phyloP scores from a whole-genome alignment of 2,329 filamentous ascomycete species.

The Coleophoma cylindrospora region DNA sequence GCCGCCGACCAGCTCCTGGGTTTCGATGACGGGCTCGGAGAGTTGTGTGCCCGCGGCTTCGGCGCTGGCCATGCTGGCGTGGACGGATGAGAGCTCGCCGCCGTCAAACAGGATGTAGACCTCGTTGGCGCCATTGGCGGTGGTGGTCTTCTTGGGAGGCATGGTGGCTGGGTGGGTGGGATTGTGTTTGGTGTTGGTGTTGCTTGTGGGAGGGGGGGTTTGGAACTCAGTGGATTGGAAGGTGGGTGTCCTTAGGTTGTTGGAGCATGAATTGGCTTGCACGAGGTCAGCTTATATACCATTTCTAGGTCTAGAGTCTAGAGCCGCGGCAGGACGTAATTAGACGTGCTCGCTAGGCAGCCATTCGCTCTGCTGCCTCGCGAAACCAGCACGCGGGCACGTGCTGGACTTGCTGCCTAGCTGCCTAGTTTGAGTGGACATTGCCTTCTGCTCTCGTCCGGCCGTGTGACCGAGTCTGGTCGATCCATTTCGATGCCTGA shows the following conservation, averaged over 20 bases:
- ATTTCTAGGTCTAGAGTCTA: no score
- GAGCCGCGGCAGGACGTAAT: no score
- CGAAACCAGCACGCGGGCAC: not conserved
- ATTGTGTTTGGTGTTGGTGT: not conserved
- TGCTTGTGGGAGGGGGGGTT: no score
- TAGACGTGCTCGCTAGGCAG: not conserved
- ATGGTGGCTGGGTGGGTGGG: conserved; percentile 1
- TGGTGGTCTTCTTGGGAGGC: conserved; percentile 12
- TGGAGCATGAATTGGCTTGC: no score
- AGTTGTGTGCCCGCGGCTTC: not conserved
- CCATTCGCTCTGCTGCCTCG: not conserved
- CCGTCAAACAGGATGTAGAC: conserved; percentile 8
- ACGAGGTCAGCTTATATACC: no score
- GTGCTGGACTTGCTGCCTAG: not conserved
- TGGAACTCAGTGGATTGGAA: no score
- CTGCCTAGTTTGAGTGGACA: no score
- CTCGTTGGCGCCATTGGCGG: not conserved
- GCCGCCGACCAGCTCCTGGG: conserved; percentile 4
- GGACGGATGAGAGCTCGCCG: conserved; percentile 7
- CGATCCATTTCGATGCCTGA: no score
- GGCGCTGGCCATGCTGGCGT: conserved; percentile 4
- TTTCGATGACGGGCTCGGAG: not conserved
- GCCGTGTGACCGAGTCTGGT: no score
- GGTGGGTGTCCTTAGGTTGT: no score
- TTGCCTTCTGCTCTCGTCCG: no score